Conservation (phyloP, 1,139 yeast species). For the Suhomyces guaymorum region DNA sequence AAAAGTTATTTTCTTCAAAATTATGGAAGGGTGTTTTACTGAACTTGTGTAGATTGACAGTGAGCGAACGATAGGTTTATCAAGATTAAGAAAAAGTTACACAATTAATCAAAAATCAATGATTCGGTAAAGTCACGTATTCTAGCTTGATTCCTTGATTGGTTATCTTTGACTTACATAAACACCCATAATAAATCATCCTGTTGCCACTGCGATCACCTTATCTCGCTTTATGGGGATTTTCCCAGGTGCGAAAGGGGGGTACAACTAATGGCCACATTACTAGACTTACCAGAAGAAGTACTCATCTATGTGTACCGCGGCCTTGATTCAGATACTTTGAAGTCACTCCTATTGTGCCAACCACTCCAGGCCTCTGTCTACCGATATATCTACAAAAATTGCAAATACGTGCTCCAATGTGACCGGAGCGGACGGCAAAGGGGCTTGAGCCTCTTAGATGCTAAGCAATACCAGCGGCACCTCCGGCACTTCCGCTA, state of each 20-base stretch:
- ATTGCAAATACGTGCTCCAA: conserved; percentile 13
- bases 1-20: no score
- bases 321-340: conserved; percentile 7
- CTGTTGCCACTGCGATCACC: no score
- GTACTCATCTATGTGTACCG: conserved; percentile 9
- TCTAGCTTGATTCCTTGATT: no score
- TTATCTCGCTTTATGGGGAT: neutral
- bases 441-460: conserved; percentile 6
- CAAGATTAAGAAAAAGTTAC: no score
- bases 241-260: neutral
- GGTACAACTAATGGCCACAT: conserved; percentile 1
- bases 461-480: conserved; percentile 3
- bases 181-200: no score
- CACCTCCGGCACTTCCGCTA: conserved; percentile 6
- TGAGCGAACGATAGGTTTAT: no score
- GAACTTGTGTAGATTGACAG: no score
- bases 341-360: conserved; percentile 10
- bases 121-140: no score
- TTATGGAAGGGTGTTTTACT: no score
- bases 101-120: no score
- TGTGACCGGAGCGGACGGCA: conserved; percentile 2
- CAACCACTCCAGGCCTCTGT: conserved; percentile 12
- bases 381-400: conserved; percentile 12
- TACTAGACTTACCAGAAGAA: conserved; percentile 15
- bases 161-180: no score